Evolutionary conservation across 208 protist species (phyloP).

Genomic region (Crithidia bombi): DNA sequence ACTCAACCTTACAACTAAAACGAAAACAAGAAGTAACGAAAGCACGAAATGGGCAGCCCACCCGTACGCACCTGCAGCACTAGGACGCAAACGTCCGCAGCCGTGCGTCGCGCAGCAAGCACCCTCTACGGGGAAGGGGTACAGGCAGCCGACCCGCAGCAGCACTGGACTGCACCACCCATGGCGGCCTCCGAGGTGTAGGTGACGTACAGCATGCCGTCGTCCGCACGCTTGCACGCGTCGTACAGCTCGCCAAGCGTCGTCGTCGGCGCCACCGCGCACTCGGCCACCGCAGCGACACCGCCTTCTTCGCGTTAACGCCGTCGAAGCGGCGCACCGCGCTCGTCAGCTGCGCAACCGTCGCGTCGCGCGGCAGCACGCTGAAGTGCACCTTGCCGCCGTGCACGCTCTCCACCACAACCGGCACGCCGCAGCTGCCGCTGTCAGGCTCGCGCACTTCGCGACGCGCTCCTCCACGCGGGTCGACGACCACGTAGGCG

Average conservation of each 20-base stretch:
- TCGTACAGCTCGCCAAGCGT: conserved; percentile 3
- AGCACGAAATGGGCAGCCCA: too few relatives aligned
- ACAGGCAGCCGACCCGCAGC: not conserved
- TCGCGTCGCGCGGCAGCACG: conserved; percentile 28
- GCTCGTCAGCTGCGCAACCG: conserved; percentile 25
- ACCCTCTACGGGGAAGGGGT: not conserved
- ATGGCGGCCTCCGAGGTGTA: conserved; percentile 27
- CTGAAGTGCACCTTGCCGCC: conserved; percentile 19
- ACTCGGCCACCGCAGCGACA: conserved; percentile 15
- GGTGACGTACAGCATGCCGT: conserved; percentile 47
- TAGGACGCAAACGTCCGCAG: not conserved
- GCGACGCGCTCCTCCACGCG: conserved; percentile 2
- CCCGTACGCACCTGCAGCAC: too few relatives aligned
- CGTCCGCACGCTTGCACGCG: conserved; percentile 15
- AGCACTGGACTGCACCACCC: conserved; percentile 2
- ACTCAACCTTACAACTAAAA: too few relatives aligned
- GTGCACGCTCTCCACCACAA: conserved; percentile 1
- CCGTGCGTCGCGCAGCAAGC: not conserved
- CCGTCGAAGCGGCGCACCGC: conserved; percentile 23
- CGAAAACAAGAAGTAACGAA: too few relatives aligned
- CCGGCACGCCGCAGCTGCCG: not conserved
- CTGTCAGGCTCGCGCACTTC: not conserved
- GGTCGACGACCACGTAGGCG: conserved; percentile 8
- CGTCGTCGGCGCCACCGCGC: conserved; percentile 17
- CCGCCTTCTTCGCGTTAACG: conserved; percentile 13